phyloP scores from a whole-genome alignment of 2,329 filamentous ascomycete species.

The Alternaria incomplexa region DNA sequence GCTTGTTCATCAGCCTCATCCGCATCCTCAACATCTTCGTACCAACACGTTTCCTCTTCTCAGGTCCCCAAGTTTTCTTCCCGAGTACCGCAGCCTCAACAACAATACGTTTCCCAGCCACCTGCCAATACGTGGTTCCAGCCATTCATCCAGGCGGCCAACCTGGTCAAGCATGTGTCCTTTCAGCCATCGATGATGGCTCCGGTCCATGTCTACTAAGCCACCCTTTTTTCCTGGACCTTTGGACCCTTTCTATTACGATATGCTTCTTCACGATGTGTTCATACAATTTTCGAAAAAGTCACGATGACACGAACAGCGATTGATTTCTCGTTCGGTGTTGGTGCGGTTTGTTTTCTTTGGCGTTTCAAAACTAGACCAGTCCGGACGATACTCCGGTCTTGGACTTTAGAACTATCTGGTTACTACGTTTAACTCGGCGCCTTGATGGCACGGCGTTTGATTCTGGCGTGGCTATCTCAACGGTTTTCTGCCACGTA shows the following conservation, averaged over 20 bases:
- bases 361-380: conserved; percentile 44
- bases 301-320: conserved; percentile 47
- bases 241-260: conserved; percentile 20
- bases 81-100: conserved; percentile 37
- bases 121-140: conserved; percentile 48
- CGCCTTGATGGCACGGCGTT: conserved; percentile 42
- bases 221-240: neutral
- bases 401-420: conserved; percentile 28
- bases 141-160: conserved; percentile 49
- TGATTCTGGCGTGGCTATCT: conserved; percentile 24
- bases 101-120: conserved; percentile 46
- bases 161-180: conserved; percentile 50
- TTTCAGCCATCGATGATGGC: conserved; percentile 49
- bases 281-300: conserved; percentile 43
- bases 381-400: conserved; percentile 21
- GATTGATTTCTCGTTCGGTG: conserved; percentile 36
- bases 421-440: conserved; percentile 41
- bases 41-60: conserved; percentile 36
- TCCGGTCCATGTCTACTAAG: conserved; percentile 48
- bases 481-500: conserved; percentile 15
- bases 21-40: conserved; percentile 45
- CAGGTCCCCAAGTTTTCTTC: conserved; percentile 36
- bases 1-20: conserved; percentile 47
- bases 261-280: conserved; percentile 43
- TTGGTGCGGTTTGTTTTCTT: conserved; percentile 28